Evolutionary conservation across 1,284 basidiomycete genomes (phyloP).

Genomic region (Ganoderma meredithae): DNA sequence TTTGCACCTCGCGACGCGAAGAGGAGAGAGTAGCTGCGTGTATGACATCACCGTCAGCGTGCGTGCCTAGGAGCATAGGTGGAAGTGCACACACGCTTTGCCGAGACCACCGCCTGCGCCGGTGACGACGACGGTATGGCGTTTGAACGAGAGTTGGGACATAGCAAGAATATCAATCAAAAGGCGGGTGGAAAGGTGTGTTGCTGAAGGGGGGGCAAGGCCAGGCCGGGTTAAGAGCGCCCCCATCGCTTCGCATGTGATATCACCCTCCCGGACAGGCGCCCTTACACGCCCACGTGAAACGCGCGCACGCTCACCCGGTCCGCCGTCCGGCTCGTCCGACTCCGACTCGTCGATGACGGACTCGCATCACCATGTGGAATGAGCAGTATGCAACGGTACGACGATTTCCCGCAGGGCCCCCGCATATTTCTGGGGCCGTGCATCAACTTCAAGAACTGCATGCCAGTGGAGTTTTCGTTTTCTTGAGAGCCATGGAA

Average conservation of each 20-base stretch:
- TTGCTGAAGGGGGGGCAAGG: background rate
- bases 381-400: no score
- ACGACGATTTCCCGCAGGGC: no score
- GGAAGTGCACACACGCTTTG: constrained; percentile 63
- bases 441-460: no score
- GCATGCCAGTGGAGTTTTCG: no score
- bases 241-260: constrained; percentile 25
- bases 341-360: no score
- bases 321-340: no score
- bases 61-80: constrained; percentile 1
- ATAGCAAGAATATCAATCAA: constrained; percentile 41
- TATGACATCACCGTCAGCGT: constrained; percentile 23
- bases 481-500: no score
- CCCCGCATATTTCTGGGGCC: no score
- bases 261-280: constrained; percentile 17
- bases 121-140: constrained; percentile 93
- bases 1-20: constrained; percentile 94
- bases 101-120: constrained; percentile 97
- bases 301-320: constrained; percentile 4
- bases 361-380: no score
- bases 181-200: constrained; percentile 1
- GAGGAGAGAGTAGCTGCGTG: constrained; percentile 83
- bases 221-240: constrained; percentile 17
- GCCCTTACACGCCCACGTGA: constrained; percentile 29
- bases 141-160: constrained; percentile 82